phyloP scores from a whole-genome alignment of 2,329 filamentous ascomycete species.

The Ceratocystis lukuohia region DNA sequence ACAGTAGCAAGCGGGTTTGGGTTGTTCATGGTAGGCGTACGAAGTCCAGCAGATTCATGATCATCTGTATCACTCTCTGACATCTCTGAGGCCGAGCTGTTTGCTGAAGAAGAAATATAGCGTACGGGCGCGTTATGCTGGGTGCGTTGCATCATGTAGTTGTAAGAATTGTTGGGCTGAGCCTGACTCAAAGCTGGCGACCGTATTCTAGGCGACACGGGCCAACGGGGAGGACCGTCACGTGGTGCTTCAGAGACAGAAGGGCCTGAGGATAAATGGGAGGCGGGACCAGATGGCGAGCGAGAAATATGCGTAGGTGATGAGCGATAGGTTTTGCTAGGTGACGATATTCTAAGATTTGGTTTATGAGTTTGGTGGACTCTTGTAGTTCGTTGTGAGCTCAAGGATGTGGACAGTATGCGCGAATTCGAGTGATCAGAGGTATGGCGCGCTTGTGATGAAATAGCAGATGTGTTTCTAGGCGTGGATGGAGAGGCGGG shows the following conservation, averaged over 20 bases:
- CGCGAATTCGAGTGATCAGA: constrained; percentile 25
- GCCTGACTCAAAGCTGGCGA: constrained; percentile 35
- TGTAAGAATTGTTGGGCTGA: constrained; percentile 8
- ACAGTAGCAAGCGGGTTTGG: constrained; percentile 66
- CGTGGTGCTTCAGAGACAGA: constrained; percentile 16
- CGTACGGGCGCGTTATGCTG: not conserved
- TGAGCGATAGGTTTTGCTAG: not conserved
- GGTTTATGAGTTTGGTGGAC: constrained; percentile 41
- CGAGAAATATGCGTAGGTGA: not conserved
- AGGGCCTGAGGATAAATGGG: constrained; percentile 20
- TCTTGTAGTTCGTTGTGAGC: constrained; percentile 40
- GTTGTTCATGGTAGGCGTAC: constrained; percentile 44
- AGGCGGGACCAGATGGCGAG: constrained; percentile 43
- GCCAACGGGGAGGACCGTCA: constrained; percentile 47
- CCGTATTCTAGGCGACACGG: constrained; percentile 61
- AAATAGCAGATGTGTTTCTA: constrained; percentile 26
- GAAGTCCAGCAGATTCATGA: constrained; percentile 36
- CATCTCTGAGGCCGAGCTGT: constrained; percentile 22
- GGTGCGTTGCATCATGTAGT: constrained; percentile 10
- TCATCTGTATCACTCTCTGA: constrained; percentile 44
- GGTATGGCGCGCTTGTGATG: constrained; percentile 48
- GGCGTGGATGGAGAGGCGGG: constrained; percentile 28
- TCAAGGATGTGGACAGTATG: not conserved
- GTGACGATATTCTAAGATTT: constrained; percentile 27
- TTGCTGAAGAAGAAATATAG: constrained; percentile 16